Evolutionary conservation across 345 rosid genomes (phyloP).

Genomic region (Linum usitatissimum): DNA sequence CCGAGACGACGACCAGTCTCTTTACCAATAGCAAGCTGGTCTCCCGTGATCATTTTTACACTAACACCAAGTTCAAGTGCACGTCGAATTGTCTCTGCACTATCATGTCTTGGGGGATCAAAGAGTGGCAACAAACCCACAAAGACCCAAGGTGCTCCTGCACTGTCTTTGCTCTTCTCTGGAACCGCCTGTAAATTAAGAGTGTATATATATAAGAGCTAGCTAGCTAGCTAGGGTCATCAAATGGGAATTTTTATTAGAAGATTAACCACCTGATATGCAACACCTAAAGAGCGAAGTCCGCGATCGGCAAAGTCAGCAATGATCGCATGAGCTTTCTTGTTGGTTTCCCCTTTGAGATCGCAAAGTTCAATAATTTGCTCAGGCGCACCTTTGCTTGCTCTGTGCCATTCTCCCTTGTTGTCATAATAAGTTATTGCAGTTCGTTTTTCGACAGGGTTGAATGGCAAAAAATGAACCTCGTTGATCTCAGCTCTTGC

Average conservation of each 20-base stretch:
- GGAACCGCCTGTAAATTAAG: background rate
- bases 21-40: background rate
- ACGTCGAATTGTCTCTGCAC: conserved; percentile 2
- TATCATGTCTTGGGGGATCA: conserved; percentile 6
- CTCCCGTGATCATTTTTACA: conserved; percentile 4
- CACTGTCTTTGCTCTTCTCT: conserved; percentile 1
- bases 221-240: too few relatives aligned
- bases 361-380: conserved; percentile 1
- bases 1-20: conserved; percentile 2
- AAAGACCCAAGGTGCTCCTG: background rate
- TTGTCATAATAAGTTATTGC: background rate
- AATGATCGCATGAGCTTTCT: conserved; percentile 2
- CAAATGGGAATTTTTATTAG: too few relatives aligned
- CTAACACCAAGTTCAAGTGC: conserved; percentile 3
- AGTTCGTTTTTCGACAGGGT: conserved; percentile 2
- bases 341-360: background rate
- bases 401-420: conserved; percentile 3
- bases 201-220: too few relatives aligned
- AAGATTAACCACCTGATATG: background rate
- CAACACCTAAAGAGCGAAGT: background rate
- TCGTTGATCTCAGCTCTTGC: background rate
- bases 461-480: conserved; percentile 1
- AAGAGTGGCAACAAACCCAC: background rate
- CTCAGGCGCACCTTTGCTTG: conserved; percentile 5
- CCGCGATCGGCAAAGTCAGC: conserved; percentile 2